These are phyloP conservation scores for Calocybe indica DNA, from an alignment of 768 basidiomycete genomes.

Conservation along the genomic window DNA sequence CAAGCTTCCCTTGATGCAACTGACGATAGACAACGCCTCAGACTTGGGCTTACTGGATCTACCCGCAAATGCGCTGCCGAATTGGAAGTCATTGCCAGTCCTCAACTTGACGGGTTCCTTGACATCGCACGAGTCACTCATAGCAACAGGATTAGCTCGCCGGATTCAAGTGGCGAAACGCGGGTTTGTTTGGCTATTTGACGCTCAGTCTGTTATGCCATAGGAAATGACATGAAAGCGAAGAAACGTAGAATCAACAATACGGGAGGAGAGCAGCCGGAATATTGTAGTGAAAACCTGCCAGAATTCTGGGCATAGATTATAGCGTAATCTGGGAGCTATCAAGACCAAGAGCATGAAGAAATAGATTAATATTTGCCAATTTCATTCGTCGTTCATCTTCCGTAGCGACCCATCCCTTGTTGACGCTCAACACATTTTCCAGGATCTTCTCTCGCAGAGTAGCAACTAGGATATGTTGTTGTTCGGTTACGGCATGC, in stretches of 20 bases:
- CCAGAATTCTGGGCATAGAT: constrained; percentile 14
- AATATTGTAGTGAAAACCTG: constrained; percentile 4
- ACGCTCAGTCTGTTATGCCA: too few species aligned
- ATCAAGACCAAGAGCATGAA: constrained; percentile 69
- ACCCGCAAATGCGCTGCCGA: constrained; percentile 47
- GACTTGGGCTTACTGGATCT: constrained; percentile 46
- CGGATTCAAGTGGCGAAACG: too few species aligned
- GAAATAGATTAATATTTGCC: constrained; percentile 88
- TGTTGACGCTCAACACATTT: constrained; percentile 75
- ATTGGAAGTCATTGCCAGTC: constrained; percentile 52
- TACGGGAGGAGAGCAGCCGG: neutral
- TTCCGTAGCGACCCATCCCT: constrained; percentile 67
- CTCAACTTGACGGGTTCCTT: constrained; percentile 61
- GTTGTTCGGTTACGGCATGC: constrained; percentile 80
- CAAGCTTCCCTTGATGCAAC: constrained; percentile 61
- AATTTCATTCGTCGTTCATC: constrained; percentile 74
- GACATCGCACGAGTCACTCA: constrained; percentile 26
- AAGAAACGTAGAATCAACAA: neutral
- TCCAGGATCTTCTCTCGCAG: constrained; percentile 93
- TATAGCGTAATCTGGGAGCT: constrained; percentile 66
- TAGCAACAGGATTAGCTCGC: neutral
- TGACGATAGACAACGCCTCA: constrained; percentile 20
- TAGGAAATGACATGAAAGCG: neutral
- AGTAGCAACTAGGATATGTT: constrained; percentile 77
- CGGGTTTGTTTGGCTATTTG: too few species aligned